phyloP scores from a whole-genome alignment of 208 protist genomes.

The Sergeia podlipaevii region DNA sequence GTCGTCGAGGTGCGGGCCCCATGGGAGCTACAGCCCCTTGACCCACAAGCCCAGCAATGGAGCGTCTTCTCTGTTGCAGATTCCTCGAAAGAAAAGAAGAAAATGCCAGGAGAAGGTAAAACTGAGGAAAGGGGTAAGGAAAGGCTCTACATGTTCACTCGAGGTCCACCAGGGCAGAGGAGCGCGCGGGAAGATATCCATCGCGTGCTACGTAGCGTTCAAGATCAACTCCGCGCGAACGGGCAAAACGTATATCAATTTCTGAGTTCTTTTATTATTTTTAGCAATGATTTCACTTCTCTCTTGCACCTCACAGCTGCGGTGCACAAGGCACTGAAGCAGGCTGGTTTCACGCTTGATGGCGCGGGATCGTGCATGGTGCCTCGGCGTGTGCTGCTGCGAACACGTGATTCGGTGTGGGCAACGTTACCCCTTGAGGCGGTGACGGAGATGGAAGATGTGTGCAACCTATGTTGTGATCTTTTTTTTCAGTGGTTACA shows the following conservation, averaged over 20 bases:
- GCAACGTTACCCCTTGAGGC: constrained; percentile 30
- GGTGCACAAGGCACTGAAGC: constrained; percentile 48
- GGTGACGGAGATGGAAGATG: constrained; percentile 27
- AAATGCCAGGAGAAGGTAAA: neutral
- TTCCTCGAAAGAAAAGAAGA: neutral
- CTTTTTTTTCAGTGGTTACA: constrained; percentile 66
- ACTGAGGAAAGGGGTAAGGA: neutral
- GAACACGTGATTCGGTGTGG: constrained; percentile 25
- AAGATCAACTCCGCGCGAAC: constrained; percentile 24
- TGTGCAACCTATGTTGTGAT: constrained; percentile 30
- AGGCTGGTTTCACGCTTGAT: constrained; percentile 38
- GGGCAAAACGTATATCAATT: constrained; percentile 32
- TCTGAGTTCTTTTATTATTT: constrained; percentile 44
- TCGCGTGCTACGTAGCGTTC: constrained; percentile 27
- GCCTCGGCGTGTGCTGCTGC: constrained; percentile 26
- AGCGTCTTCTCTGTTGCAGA: constrained; percentile 30
- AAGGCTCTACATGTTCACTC: constrained; percentile 35
- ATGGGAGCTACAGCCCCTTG: constrained; percentile 46
- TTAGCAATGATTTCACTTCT: constrained; percentile 37
- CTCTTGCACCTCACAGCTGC: constrained; percentile 55
- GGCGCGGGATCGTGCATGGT: constrained; percentile 35
- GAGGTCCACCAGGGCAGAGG: constrained; percentile 42
- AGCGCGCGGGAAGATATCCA: constrained; percentile 43
- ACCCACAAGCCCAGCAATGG: constrained; percentile 37
- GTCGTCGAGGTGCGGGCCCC: constrained; percentile 43